Evolutionary conservation across 208 protist species (phyloP).

Genomic region (Trypanosomatidae sp.): DNA sequence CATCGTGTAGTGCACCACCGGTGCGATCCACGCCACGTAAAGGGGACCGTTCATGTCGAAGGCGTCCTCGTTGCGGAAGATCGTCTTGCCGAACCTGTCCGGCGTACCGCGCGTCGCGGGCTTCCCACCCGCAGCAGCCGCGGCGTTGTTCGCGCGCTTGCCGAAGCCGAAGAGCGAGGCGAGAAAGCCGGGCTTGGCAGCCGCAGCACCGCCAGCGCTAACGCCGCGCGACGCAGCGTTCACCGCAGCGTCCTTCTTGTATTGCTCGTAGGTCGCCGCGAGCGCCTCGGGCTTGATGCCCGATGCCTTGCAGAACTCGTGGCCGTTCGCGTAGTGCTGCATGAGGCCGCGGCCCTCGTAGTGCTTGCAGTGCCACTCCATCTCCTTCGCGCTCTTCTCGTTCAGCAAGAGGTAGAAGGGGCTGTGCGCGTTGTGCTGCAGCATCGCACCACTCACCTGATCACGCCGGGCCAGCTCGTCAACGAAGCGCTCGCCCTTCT

Average conservation of each 20-base stretch:
- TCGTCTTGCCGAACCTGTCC: slow-evolving; percentile 85
- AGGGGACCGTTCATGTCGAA: slow-evolving; percentile 50
- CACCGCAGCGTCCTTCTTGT: slow-evolving; percentile 38
- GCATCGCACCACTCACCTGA: slow-evolving; percentile 90
- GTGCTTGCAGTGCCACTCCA: slow-evolving; percentile 78
- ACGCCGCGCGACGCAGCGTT: slow-evolving; percentile 23
- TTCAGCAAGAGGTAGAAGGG: slow-evolving; percentile 84
- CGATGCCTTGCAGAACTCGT: slow-evolving; percentile 51
- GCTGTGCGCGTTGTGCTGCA: slow-evolving; percentile 58
- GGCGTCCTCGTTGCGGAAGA: slow-evolving; percentile 62
- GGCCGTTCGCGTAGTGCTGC: slow-evolving; percentile 39
- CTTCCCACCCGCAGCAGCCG: background rate
- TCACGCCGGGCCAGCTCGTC: slow-evolving; percentile 96
- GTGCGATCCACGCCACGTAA: slow-evolving; percentile 85
- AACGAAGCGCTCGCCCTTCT: slow-evolving; percentile 90
- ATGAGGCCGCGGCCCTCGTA: slow-evolving; percentile 82
- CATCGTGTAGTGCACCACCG: slow-evolving; percentile 97
- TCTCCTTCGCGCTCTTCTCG: slow-evolving; percentile 59
- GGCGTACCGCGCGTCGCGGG: slow-evolving; percentile 16
- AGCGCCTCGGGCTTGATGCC: slow-evolving; percentile 33
- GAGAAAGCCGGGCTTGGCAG: slow-evolving; percentile 27
- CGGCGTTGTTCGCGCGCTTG: background rate
- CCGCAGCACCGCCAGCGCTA: background rate
- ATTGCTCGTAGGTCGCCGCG: slow-evolving; percentile 44
- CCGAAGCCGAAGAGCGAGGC: slow-evolving; percentile 25